Base-by-base conservation (phyloP, 495 filamentous ascomycete genomes). In the Chaetomium fimeti region DNA sequence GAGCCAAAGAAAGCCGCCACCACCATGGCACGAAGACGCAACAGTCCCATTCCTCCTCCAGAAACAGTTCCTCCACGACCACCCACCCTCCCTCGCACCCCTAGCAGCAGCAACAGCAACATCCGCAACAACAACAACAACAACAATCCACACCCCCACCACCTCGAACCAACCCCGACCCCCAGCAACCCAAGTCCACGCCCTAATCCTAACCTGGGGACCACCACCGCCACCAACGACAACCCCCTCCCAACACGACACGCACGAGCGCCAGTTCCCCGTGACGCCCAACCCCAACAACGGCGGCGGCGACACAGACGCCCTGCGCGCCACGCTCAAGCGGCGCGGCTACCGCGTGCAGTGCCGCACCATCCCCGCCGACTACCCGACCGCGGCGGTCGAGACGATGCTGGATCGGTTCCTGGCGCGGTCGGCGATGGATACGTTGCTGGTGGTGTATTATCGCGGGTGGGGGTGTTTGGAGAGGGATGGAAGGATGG, bases 351-450 rank as follows among this genome's bases (percentile, higher is more conserved):
- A 68, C 27, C 43, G 61, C 16, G 71, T 74, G 5, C 71, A 74
- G 61, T 74, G 71, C 22, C 60, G 71, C 1, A 27, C 51, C 9
- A 66, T 74, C 24, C 68, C 70, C 2, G 57, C 57, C 36, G 71
- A 61, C 48, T 74, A 72, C 38, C 65, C 67, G 13, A 74, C 71
- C 12, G 53, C 61, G 3, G 68, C 71, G 11, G 68, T 74, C 5
- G 71, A 69, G 55, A 72, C 69, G 20, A 61, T 72, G 11, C 56
- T 74, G 32, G 59, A 67, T 22, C 61, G 57, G 13, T 74, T 72
- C 27, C 54, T 74, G 25, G 42, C 54, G 27, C 42, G 62, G 38
- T 61, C 58, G 38, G 51, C 43, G 3, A 32, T 25, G 40, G 61
- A 49, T 1, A 65, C 24, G 5, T 18, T 73, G 47, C 48, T 71